phyloP scores from a whole-genome alignment of 2,329 filamentous ascomycete genomes.

The Immersiporthe knoxdaviesiana region DNA sequence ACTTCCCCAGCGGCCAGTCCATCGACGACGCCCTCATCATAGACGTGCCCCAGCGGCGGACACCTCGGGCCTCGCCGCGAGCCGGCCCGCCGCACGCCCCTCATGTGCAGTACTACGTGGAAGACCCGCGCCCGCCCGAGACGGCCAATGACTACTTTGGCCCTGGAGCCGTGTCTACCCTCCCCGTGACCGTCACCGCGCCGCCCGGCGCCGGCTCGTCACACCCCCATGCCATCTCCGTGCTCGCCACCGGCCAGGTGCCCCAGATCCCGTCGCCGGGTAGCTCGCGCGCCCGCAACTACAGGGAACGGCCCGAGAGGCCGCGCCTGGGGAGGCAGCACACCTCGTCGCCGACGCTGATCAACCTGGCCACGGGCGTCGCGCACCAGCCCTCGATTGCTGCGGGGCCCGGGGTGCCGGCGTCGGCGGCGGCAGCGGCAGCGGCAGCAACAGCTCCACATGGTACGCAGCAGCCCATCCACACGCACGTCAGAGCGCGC shows the following conservation, averaged over 20 bases:
- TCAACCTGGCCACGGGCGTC: slow-evolving; percentile 58
- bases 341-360: slow-evolving; percentile 78
- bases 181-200: slow-evolving; percentile 45
- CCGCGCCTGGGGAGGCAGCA: slow-evolving; percentile 71
- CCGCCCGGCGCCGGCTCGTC: slow-evolving; percentile 41
- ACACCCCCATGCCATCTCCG: slow-evolving; percentile 63
- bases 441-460: slow-evolving; percentile 36
- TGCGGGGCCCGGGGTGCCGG: slow-evolving; percentile 36
- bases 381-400: slow-evolving; percentile 44
- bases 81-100: slow-evolving; percentile 49
- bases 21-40: slow-evolving; percentile 91
- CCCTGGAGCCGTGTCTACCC: slow-evolving; percentile 53
- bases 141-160: slow-evolving; percentile 82
- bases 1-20: slow-evolving; percentile 83
- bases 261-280: slow-evolving; percentile 83
- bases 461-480: slow-evolving; percentile 45
- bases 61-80: slow-evolving; percentile 79
- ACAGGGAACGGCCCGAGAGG: slow-evolving; percentile 60
- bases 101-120: slow-evolving; percentile 56
- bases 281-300: slow-evolving; percentile 57
- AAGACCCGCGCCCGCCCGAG: slow-evolving; percentile 69
- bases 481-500: slow-evolving; percentile 45
- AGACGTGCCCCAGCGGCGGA: slow-evolving; percentile 76
- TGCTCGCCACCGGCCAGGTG: slow-evolving; percentile 78
- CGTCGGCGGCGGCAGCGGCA: slow-evolving; percentile 35